These are phyloP conservation scores for Brassica incana DNA, from an alignment of 345 rosid genomes.

Conservation along the genomic window DNA sequence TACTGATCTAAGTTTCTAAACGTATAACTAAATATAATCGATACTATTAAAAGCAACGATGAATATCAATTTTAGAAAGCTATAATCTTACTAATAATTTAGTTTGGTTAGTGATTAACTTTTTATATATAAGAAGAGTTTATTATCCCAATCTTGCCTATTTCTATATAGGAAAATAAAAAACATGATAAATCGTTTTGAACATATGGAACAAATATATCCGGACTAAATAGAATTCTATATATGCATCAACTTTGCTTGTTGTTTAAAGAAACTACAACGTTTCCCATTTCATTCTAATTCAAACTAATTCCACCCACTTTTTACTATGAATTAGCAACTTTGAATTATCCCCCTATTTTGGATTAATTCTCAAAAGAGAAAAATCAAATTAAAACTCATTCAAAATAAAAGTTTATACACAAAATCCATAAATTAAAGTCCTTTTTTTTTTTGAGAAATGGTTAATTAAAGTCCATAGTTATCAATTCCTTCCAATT, in stretches of 20 bases:
- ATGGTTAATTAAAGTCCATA: neutral
- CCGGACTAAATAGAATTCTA: neutral
- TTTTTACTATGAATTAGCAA: neutral
- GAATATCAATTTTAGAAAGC: neutral
- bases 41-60: too few relatives aligned
- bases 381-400: neutral
- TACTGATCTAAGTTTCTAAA: neutral
- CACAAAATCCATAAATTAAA: neutral
- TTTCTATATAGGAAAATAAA: neutral
- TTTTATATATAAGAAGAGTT: neutral
- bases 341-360: neutral
- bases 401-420: neutral
- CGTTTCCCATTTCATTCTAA: neutral
- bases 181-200: neutral
- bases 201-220: neutral
- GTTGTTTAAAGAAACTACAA: neutral
- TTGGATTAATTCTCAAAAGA: neutral
- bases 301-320: neutral
- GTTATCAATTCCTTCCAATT: neutral
- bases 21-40: neutral
- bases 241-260: neutral
- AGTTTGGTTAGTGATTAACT: too few relatives aligned
- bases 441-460: too few relatives aligned
- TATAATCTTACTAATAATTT: neutral
- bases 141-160: neutral